Evolutionary conservation across 352 stramenopile genomes (phyloP).

Genomic region (Globisporangium solare): DNA sequence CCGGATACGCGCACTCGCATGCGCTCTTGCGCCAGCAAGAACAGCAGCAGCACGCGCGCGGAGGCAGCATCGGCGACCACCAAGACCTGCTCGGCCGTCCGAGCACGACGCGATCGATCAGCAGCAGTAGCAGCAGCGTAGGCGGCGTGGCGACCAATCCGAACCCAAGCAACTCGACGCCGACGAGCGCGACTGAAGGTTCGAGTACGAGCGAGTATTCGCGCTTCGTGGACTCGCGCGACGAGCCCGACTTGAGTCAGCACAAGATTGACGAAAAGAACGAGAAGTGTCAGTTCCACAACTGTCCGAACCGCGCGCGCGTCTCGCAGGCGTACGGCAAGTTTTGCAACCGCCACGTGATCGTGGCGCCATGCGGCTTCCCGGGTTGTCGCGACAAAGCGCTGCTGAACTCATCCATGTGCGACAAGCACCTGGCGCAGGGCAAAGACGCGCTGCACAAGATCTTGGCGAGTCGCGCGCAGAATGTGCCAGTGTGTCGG

Average conservation of each 20-base stretch:
- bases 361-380: conserved; percentile 80
- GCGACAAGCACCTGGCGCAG: conserved; percentile 56
- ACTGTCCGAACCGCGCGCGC: conserved; percentile 72
- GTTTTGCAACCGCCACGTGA: conserved; percentile 86
- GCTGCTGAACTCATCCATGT: conserved; percentile 57
- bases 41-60: conserved; percentile 2
- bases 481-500: conserved; percentile 76
- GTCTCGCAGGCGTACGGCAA: conserved; percentile 75
- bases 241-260: conserved; percentile 42
- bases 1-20: conserved; percentile 4
- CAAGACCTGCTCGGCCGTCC: background rate
- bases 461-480: conserved; percentile 50
- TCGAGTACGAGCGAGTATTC: conserved; percentile 28
- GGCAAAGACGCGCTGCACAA: conserved; percentile 71
- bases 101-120: conserved; percentile 4
- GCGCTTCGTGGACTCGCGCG: conserved; percentile 32
- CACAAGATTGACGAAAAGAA: conserved; percentile 62
- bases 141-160: background rate
- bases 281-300: conserved; percentile 70
- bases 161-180: conserved; percentile 7
- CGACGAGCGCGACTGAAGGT: conserved; percentile 7
- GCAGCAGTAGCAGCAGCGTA: background rate
- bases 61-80: background rate
- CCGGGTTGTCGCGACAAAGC: conserved; percentile 80
- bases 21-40: conserved; percentile 5